Conservation (phyloP, 2,329 filamentous ascomycete genomes). For the Dactylella cylindrospora region DNA sequence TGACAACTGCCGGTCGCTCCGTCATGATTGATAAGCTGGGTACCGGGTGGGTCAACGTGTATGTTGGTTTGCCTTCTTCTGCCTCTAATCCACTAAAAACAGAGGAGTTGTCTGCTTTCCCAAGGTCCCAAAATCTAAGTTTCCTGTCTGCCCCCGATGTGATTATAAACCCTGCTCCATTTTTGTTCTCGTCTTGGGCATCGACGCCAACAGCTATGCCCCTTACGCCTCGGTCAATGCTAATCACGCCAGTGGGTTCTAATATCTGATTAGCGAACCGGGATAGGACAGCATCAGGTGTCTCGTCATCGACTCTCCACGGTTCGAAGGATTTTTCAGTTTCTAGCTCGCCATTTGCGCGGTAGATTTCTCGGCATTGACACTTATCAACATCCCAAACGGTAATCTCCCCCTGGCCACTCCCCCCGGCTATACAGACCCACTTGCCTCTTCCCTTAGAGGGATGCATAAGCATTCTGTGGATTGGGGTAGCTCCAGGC, state of each 20-base stretch:
- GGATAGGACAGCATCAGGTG: slow-evolving; percentile 79
- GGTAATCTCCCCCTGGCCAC: slow-evolving; percentile 81
- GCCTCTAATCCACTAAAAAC: slow-evolving; percentile 75
- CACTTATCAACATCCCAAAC: slow-evolving; percentile 95
- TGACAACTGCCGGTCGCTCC: slow-evolving; percentile 55
- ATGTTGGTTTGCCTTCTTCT: slow-evolving; percentile 73
- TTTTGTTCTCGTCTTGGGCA: slow-evolving; percentile 67
- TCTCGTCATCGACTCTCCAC: slow-evolving; percentile 88
- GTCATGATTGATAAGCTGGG: slow-evolving; percentile 66
- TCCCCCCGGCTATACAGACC: slow-evolving; percentile 86
- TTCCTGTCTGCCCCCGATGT: slow-evolving; percentile 88
- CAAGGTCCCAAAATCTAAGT: slow-evolving; percentile 89
- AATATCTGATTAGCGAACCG: slow-evolving; percentile 67
- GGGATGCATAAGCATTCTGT: slow-evolving; percentile 76
- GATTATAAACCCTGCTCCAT: slow-evolving; percentile 68
- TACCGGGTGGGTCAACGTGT: slow-evolving; percentile 65
- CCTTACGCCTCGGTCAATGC: slow-evolving; percentile 68
- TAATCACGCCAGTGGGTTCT: slow-evolving; percentile 60
- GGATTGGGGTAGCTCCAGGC: slow-evolving; percentile 75
- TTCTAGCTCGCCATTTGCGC: slow-evolving; percentile 60
- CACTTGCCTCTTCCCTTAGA: slow-evolving; percentile 75
- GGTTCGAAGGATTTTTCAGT: slow-evolving; percentile 70
- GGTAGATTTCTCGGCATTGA: slow-evolving; percentile 84
- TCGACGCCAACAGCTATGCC: slow-evolving; percentile 74
- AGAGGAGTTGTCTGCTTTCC: slow-evolving; percentile 72